phyloP scores from a whole-genome alignment of 495 filamentous ascomycete species.

The Penicillium goetzii region DNA sequence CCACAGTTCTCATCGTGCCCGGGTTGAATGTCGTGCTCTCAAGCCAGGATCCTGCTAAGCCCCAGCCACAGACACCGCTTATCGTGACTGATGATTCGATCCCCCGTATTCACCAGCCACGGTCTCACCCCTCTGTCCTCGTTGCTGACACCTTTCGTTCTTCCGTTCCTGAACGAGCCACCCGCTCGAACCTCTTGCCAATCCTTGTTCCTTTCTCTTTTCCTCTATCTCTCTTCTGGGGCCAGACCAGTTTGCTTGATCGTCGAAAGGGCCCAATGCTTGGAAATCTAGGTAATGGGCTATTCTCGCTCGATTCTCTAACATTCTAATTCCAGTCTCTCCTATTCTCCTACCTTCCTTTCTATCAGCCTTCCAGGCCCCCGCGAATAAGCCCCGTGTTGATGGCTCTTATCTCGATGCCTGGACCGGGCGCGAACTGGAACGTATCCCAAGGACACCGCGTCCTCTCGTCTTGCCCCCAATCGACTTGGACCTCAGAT shows the following conservation, averaged over 20 bases:
- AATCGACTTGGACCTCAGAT: not conserved
- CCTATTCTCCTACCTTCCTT: not conserved
- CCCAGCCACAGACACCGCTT: slow-evolving; percentile 28
- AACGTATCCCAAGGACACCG: not conserved
- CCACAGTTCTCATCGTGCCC: slow-evolving; percentile 16
- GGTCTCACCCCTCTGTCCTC: slow-evolving; percentile 11
- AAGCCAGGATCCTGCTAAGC: slow-evolving; percentile 21
- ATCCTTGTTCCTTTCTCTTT: no score
- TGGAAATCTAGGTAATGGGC: not conserved
- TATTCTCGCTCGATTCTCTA: slow-evolving; percentile 3
- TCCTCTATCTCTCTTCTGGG: not conserved
- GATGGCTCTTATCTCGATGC: slow-evolving; percentile 8
- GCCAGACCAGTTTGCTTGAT: not conserved
- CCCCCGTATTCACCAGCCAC: slow-evolving; percentile 27
- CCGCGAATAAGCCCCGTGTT: slow-evolving; percentile 5
- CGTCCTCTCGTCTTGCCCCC: slow-evolving; percentile 1
- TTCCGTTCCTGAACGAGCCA: slow-evolving; percentile 9
- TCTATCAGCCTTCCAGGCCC: slow-evolving; percentile 16
- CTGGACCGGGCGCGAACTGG: slow-evolving; percentile 9
- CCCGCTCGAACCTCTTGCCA: not conserved
- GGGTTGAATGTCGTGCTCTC: slow-evolving; percentile 4
- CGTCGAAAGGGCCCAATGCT: not conserved
- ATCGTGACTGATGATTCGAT: slow-evolving; percentile 23
- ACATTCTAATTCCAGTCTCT: slow-evolving; percentile 2
- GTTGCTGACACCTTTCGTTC: slow-evolving; percentile 11